phyloP scores from a whole-genome alignment of 192 early-diverging fungal species.

The Backusella macrospora region DNA sequence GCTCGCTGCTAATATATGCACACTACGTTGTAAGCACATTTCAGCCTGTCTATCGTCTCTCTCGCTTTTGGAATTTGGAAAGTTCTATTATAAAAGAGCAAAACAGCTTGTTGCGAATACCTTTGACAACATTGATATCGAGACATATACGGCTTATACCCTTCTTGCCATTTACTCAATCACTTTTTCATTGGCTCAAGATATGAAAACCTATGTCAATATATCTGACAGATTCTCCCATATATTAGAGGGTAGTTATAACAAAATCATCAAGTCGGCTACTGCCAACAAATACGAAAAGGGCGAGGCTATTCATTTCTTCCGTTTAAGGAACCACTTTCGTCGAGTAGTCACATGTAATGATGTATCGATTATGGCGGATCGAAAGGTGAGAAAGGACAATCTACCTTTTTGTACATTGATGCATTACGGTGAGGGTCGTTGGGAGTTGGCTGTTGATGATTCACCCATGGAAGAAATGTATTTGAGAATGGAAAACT shows the following conservation, averaged over 20 bases:
- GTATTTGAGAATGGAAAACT: constrained; percentile 6
- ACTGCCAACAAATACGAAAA: background rate
- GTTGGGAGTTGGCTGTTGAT: background rate
- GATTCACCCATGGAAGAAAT: background rate
- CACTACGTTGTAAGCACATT: constrained; percentile 19
- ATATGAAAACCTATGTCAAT: background rate
- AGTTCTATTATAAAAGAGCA: constrained; percentile 18
- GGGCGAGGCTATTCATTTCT: constrained; percentile 7
- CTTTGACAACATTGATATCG: constrained; percentile 4
- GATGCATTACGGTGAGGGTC: background rate
- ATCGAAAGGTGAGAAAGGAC: background rate
- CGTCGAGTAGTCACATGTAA: background rate
- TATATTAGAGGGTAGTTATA: background rate
- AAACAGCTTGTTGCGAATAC: constrained; percentile 9
- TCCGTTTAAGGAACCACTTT: background rate
- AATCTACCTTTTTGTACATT: background rate
- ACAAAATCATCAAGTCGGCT: background rate
- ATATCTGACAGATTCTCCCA: constrained; percentile 6
- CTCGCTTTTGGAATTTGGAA: background rate
- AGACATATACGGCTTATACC: constrained; percentile 10
- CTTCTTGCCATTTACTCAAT: constrained; percentile 9
- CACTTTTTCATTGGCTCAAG: background rate
- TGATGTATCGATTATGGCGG: background rate
- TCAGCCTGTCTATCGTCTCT: background rate
- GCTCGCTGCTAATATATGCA: constrained; percentile 15